Evolutionary conservation across 2,329 filamentous ascomycete genomes (phyloP).

Genomic region (Iodosphaeria phyllophila): DNA sequence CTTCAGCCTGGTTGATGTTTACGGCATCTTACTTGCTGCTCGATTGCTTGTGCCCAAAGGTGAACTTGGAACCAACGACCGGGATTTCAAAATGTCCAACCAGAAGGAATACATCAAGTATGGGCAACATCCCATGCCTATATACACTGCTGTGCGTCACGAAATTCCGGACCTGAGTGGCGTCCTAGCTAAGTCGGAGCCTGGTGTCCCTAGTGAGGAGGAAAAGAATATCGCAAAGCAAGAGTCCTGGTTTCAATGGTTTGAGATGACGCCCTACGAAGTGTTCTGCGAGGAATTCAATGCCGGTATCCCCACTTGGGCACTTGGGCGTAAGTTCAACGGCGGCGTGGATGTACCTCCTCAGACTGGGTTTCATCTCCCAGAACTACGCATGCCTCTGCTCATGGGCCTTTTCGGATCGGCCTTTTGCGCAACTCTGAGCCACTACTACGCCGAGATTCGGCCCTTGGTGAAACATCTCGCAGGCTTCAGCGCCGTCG

Average conservation of each 20-base stretch:
- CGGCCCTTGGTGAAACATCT: conserved; percentile 63
- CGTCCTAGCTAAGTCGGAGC: conserved; percentile 15
- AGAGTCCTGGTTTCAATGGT: conserved; percentile 95
- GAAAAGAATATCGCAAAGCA: conserved; percentile 33
- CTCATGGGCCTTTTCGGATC: conserved; percentile 92
- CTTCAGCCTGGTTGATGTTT: conserved; percentile 85
- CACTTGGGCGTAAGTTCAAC: conserved; percentile 67
- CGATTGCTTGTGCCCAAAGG: conserved; percentile 73
- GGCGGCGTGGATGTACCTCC: conserved; percentile 47
- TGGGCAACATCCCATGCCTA: conserved; percentile 72
- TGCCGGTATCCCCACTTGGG: conserved; percentile 90
- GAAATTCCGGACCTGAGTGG: conserved; percentile 60
- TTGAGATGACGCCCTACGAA: conserved; percentile 86
- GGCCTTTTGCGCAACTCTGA: conserved; percentile 87
- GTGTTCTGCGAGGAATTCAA: conserved; percentile 86
- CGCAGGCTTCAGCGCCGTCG: conserved; percentile 56
- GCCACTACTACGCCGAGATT: conserved; percentile 90
- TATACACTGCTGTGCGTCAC: conserved; percentile 89
- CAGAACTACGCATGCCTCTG: conserved; percentile 67
- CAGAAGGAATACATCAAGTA: conserved; percentile 59
- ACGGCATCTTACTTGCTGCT: conserved; percentile 70
- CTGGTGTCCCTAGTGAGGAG: conserved; percentile 21
- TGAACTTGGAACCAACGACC: conserved; percentile 56
- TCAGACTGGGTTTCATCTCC: conserved; percentile 50
- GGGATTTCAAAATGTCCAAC: conserved; percentile 80